Evolutionary conservation across 2,329 filamentous ascomycete genomes (phyloP).

Genomic region (Tolypocladium endophyticum): DNA sequence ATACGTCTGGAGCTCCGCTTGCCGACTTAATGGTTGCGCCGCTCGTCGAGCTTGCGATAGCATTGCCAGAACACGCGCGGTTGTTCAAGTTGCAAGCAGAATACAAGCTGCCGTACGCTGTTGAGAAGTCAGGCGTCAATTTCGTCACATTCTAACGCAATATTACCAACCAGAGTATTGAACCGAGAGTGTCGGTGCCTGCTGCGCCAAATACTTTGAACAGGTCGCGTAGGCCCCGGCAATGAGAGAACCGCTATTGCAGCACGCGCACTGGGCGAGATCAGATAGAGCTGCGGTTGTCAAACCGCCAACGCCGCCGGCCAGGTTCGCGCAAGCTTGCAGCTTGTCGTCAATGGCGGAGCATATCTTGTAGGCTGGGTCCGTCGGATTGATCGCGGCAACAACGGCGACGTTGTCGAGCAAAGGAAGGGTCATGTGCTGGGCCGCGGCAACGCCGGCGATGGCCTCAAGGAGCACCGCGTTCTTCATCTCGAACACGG

Average conservation of each 20-base stretch:
- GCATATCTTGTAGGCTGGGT: slow-evolving; percentile 14
- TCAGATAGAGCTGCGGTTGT: slow-evolving; percentile 11
- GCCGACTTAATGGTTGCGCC: background rate
- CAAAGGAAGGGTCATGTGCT: slow-evolving; percentile 10
- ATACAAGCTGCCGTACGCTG: slow-evolving; percentile 17
- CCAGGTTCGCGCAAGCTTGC: slow-evolving; percentile 10
- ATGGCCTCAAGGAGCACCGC: slow-evolving; percentile 9
- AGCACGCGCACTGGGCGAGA: slow-evolving; percentile 18
- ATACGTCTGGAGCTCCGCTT: slow-evolving; percentile 6
- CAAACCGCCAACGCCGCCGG: slow-evolving; percentile 13
- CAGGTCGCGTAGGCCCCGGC: slow-evolving; percentile 16
- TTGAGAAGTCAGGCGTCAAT: background rate
- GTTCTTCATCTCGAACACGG: slow-evolving; percentile 14
- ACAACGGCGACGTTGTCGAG: slow-evolving; percentile 10
- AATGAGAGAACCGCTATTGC: slow-evolving; percentile 9
- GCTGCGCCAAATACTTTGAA: slow-evolving; percentile 15
- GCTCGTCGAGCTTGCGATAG: background rate
- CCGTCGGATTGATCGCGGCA: slow-evolving; percentile 13
- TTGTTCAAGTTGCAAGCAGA: slow-evolving; percentile 7
- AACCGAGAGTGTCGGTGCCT: slow-evolving; percentile 10
- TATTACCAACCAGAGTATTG: slow-evolving; percentile 14
- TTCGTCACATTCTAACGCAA: background rate
- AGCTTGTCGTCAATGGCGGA: slow-evolving; percentile 10
- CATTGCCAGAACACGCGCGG: background rate
- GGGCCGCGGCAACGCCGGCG: slow-evolving; percentile 14